phyloP scores from a whole-genome alignment of 768 basidiomycete genomes.

The Panus rudis region DNA sequence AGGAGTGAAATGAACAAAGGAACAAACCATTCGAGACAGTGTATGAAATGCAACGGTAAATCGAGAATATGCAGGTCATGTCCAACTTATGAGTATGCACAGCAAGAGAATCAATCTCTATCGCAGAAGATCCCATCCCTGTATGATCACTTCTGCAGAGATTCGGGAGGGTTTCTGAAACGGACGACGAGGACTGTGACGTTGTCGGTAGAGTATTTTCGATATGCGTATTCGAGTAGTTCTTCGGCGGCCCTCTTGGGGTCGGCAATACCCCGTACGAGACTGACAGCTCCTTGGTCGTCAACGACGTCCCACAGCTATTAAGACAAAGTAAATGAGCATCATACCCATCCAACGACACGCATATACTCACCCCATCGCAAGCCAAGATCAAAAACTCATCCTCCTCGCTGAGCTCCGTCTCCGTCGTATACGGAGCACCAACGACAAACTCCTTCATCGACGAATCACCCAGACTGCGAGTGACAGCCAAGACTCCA shows the following conservation, averaged over 20 bases:
- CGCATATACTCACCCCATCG: conserved; percentile 71
- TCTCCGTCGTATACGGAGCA: conserved; percentile 97
- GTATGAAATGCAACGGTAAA: too few relatives aligned
- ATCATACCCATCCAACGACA: conserved; percentile 2
- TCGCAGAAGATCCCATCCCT: too few relatives aligned
- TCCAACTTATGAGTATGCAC: too few relatives aligned
- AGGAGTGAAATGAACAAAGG: too few relatives aligned
- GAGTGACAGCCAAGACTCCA: conserved; percentile 92
- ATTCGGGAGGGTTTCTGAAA: conserved; percentile 45
- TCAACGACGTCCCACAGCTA: conserved; percentile 96
- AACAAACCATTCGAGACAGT: too few relatives aligned
- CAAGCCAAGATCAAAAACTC: conserved; percentile 95
- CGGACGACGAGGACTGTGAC: conserved; percentile 87
- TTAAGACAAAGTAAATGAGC: not conserved
- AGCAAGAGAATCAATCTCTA: too few relatives aligned
- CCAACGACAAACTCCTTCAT: conserved; percentile 99
- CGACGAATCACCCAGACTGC: conserved; percentile 91
- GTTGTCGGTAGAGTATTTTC: conserved; percentile 91
- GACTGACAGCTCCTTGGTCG: conserved; percentile 86
- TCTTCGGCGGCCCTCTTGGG: conserved; percentile 76
- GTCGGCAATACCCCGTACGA: conserved; percentile 64
- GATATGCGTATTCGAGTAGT: conserved; percentile 77
- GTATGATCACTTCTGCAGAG: too few relatives aligned
- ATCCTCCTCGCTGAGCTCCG: conserved; percentile 81
- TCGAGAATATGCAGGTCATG: too few relatives aligned